Evolutionary conservation across 2,329 filamentous ascomycete species (phyloP).

Genomic region (Fusarium falciforme): DNA sequence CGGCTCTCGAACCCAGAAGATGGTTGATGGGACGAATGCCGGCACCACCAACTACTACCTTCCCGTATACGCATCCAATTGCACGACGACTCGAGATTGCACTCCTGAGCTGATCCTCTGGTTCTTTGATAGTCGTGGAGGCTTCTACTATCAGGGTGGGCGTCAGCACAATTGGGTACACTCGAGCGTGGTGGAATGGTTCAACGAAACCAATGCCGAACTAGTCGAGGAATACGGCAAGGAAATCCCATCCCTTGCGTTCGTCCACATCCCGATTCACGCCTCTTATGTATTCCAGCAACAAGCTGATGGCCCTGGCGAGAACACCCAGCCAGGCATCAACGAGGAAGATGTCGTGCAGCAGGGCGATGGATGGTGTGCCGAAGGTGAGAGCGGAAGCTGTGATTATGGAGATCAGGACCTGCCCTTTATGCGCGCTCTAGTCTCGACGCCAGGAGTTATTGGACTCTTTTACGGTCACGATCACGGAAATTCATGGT

Average conservation of each 20-base stretch:
- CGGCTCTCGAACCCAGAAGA: conserved; percentile 53
- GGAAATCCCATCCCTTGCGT: conserved; percentile 58
- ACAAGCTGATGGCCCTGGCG: conserved; percentile 46
- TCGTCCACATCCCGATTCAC: conserved; percentile 61
- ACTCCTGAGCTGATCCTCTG: conserved; percentile 66
- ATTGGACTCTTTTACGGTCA: conserved; percentile 73
- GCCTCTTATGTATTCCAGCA: conserved; percentile 55
- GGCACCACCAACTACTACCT: conserved; percentile 62
- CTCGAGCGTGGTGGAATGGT: conserved; percentile 58
- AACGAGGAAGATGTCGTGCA: conserved; percentile 58
- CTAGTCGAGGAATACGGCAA: conserved; percentile 45
- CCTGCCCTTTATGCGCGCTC: conserved; percentile 70
- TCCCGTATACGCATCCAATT: conserved; percentile 54
- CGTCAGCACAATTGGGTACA: conserved; percentile 58
- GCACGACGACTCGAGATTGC: conserved; percentile 46
- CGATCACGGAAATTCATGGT: conserved; percentile 73
- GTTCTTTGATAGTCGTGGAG: conserved; percentile 78
- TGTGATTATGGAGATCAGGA: conserved; percentile 64
- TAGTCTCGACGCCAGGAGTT: conserved; percentile 65
- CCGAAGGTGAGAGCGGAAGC: conserved; percentile 50
- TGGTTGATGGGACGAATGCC: conserved; percentile 51
- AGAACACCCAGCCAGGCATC: conserved; percentile 56
- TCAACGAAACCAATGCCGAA: conserved; percentile 45
- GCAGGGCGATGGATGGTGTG: conserved; percentile 59
- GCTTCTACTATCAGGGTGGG: conserved; percentile 58